Base-by-base conservation (phyloP, 441 rosid genomes). In the Dalechampia spathulata region DNA sequence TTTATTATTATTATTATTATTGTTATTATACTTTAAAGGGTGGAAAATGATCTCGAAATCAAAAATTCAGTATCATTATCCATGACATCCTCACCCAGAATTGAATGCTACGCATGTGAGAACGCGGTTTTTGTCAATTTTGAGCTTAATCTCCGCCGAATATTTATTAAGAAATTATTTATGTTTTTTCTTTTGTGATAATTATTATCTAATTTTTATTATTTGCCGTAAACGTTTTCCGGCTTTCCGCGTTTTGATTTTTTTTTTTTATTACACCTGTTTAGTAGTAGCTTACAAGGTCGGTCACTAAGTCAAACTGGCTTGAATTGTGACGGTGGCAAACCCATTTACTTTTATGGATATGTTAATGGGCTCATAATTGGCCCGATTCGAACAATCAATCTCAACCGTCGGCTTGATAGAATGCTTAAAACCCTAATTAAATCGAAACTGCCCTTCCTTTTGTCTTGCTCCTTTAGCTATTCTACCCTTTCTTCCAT, bases 321-420 rank as follows among this genome's bases (percentile, higher is more conserved):
- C 17, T 12, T 32, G 32, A 2, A 1, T 16, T 3, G 20, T 17
- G 25, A 22, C 26, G 40, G 28, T 50, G 25, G 5, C 2, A 50
- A 50, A 39, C 42, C 55, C 55, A 51, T 17, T 17, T 16, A 2
- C 3, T 1, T 28, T 0, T 49, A 39, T 41, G 45, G 22, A 14
- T 14, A 1, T 41, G 10, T 5, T 17, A 16, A 0, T 41, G 45
- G 45, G 9, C 45, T 22, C 14, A 39, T 41, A 7, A 8, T 27
- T 5, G 41, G 14, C 12, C 27, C 38, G 14, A 6, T 21, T 30
- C 39, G 11, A 48, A 21, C 27, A 4, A 45, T 36, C 39, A 32
- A 44, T 30, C n/a, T 45, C 16, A 46, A 32, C 62, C 62, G 62
- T 46, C 25, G 2, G 53, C 34, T 47, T 1, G 21, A 57, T 5